phyloP scores from a whole-genome alignment of 306 rosid genomes.

The Lathyrus tuberosus region DNA sequence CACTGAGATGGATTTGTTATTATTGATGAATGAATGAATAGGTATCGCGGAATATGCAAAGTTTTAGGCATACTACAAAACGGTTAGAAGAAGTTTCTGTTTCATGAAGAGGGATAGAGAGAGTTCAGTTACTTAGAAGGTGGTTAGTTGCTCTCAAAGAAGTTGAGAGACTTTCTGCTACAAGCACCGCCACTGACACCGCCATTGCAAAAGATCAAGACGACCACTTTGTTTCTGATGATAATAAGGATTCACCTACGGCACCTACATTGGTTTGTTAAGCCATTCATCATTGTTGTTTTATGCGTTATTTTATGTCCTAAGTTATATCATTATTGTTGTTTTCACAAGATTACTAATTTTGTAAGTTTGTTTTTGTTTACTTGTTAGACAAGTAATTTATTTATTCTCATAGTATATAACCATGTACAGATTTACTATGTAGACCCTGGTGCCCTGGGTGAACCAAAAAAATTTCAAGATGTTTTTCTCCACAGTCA shows the following conservation, averaged over 20 bases:
- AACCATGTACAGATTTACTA: no score
- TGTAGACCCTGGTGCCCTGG: no score
- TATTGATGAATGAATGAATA: conserved; percentile 32
- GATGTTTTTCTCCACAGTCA: no score
- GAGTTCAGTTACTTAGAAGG: no score
- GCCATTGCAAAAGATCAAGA: no score
- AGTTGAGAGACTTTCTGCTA: no score
- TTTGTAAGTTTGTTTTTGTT: background rate
- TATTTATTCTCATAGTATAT: conserved; percentile 27
- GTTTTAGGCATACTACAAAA: conserved; percentile 74
- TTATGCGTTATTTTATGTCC: background rate
- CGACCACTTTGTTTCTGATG: conserved; percentile 48
- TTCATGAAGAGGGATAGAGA: conserved; percentile 72
- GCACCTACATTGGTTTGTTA: conserved; percentile 72
- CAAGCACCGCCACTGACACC: no score
- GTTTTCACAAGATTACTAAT: background rate
- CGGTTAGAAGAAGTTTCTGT: conserved; percentile 81
- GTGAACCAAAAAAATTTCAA: no score
- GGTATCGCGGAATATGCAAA: conserved; percentile 69
- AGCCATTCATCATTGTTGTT: background rate
- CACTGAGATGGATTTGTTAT: conserved; percentile 34
- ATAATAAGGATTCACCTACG: conserved; percentile 54
- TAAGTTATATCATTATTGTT: no score
- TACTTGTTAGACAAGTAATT: background rate
- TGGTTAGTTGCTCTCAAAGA: no score